Base-by-base conservation (phyloP, 1,284 basidiomycete genomes). In the Tylopilus sp. region DNA sequence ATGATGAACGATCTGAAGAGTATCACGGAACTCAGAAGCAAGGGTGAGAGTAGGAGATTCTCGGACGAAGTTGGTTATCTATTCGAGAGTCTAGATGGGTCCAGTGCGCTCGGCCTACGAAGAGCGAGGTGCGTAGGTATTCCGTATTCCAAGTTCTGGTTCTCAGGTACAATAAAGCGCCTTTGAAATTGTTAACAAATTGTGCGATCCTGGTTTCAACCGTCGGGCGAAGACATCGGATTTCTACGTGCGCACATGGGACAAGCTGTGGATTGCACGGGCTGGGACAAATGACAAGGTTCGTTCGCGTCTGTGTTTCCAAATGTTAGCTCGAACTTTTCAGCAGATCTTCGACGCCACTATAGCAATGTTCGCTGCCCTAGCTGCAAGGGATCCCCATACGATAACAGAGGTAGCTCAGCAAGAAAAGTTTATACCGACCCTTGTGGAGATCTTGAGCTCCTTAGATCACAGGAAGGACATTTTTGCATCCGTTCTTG, bases 41-140 rank as follows among this genome's bases (percentile, higher is more conserved):
- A 86, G 60, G 88, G 88, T n/a, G 86, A 91, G 66, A 81, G 74
- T 45, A 72, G 88, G 53, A 71, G 86, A 16, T 91, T 91, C 58
- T 63, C 88, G 40, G 88, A 91, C 52, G 88, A 90, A 58, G 76
- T 89, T 3, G 88, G 87, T 0, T 91, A 90, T 66, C 67, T 91
- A 3, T 84, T 89, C 48, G 88, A 91, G 63, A 87, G 88, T 1
- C 74, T 91, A 62, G 78, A 80, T 23, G 60, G 66, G 4, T 71
- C 70, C 12, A 75, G 74, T 13, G 70, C 74, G 5, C 57, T 83
- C 18, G 73, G 76, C 10, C 72, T 89, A n/a, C 74, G 81, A 40
- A 74, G 85, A 57, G 77, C 81, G 15, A 89, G 83, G 86, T 81
- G 37, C 37, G 56, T 48, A 31, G 40, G 29, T 47, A 19, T 31